These are phyloP conservation scores for Saitozyma podzolica DNA, from an alignment of 768 basidiomycete species.

Conservation along the genomic window DNA sequence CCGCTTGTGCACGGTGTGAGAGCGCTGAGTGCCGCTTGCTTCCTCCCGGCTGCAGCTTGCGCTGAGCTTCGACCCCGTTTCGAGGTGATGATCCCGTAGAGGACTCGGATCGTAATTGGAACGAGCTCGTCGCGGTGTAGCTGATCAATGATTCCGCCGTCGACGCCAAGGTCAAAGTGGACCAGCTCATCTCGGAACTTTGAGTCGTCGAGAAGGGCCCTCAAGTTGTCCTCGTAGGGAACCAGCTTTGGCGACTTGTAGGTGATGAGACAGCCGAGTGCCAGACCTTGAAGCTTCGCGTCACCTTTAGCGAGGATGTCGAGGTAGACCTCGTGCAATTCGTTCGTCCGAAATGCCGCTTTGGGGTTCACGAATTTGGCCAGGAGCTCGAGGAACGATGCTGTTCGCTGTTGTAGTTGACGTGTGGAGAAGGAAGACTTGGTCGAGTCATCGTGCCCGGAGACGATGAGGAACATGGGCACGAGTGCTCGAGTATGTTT, in stretches of 20 bases:
- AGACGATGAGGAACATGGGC: constrained; percentile 69
- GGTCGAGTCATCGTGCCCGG: constrained; percentile 34
- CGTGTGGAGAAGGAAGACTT: constrained; percentile 34
- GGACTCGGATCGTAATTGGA: constrained; percentile 68
- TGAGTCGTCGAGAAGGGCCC: constrained; percentile 74
- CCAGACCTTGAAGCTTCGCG: constrained; percentile 68
- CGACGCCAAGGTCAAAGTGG: constrained; percentile 63
- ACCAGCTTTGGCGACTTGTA: constrained; percentile 69
- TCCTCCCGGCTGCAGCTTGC: constrained; percentile 64
- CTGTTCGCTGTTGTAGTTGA: constrained; percentile 55
- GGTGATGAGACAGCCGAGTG: constrained; percentile 75
- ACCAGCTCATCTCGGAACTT: constrained; percentile 86
- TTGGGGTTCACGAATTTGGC: constrained; percentile 92
- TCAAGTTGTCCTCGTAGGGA: constrained; percentile 66
- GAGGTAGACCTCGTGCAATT: constrained; percentile 67
- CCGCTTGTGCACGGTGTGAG: constrained; percentile 69
- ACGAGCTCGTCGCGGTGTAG: constrained; percentile 67
- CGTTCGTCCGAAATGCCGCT: constrained; percentile 69
- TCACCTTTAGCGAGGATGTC: constrained; percentile 84
- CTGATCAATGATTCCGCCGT: constrained; percentile 59
- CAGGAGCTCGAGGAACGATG: constrained; percentile 78
- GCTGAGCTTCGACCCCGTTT: constrained; percentile 65
- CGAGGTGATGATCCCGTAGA: constrained; percentile 87
- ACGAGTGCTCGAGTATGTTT: constrained; percentile 84
- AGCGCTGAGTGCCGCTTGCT: constrained; percentile 71